Evolutionary conservation across 441 rosid species (phyloP), one percentile per base, ranked within the genome.

Genomic region (Jatropha podagrica): DNA sequence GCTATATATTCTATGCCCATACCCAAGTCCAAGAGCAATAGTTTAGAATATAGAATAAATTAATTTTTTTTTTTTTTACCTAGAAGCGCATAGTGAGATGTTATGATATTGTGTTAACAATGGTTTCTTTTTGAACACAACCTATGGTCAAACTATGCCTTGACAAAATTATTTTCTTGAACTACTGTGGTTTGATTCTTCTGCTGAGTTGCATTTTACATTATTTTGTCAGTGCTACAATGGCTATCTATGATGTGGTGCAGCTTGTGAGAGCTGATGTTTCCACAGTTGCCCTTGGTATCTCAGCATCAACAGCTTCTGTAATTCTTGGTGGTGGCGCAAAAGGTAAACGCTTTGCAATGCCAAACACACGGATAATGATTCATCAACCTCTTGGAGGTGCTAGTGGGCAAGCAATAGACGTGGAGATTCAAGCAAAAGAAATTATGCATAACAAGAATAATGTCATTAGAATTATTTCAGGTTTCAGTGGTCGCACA

Each of bases 301-400:
- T 90, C 32, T 85, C 98, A 68, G 98, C 97, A 32, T 93, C 97
- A 76, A 91, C 99, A 42, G 97, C 99, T 77, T 86, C 99, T 26
- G 71, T 96, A 56, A 87, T 93, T 75, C 98, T 95, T 60, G 98
- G 97, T 54, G 97, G 95, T 46, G 99, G 97, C 11, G 80, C 94
- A 54, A 93, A 90, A 83, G 98, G 98, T 64, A 95, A 95, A 87
- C 95, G 98, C 44, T 81, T 92, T 75, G 97, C 98, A 0, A 96
- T 96, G 99, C 98, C 99, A 71, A 93, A 93, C 76, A 79, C 99
- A 0, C 86, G 98, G 76, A 88, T 96, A 78, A 96, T 96, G 99
- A 86, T 96, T 66, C 97, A 93, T 80, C 99, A 92, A 56, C 98
- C 99, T 1, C 88, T 89, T 59, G 98, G 99, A 75, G 98, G 97